phyloP scores from a whole-genome alignment of 345 rosid species.

The Microcos paniculata region DNA sequence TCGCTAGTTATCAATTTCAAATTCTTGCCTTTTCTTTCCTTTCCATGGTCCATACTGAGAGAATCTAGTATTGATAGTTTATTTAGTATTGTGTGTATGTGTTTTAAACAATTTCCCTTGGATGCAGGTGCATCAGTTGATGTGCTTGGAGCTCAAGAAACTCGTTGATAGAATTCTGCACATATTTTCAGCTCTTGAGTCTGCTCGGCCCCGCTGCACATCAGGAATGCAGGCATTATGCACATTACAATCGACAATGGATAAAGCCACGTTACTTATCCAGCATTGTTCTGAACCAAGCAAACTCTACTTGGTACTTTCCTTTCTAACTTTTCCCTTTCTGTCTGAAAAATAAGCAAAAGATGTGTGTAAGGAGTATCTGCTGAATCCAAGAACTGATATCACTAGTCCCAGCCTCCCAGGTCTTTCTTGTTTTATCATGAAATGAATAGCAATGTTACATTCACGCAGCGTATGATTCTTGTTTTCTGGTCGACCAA shows the following conservation, averaged over 20 bases:
- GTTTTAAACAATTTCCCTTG: background rate
- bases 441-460: background rate
- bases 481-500: background rate
- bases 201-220: slow-evolving; percentile 37
- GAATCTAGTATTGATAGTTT: background rate
- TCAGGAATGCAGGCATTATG: slow-evolving; percentile 31
- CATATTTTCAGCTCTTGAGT: slow-evolving; percentile 31
- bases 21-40: background rate
- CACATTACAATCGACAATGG: slow-evolving; percentile 26
- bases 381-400: background rate
- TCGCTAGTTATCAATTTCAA: background rate
- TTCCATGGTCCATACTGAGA: background rate
- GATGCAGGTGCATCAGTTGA: slow-evolving; percentile 40
- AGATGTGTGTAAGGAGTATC: background rate
- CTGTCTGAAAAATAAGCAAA: slow-evolving; percentile 2
- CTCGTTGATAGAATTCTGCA: slow-evolving; percentile 24
- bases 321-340: background rate
- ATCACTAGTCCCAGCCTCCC: background rate
- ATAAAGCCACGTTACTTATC: slow-evolving; percentile 35
- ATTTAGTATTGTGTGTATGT: background rate
- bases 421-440: too few relatives aligned
- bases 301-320: slow-evolving; percentile 43
- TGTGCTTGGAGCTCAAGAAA: slow-evolving; percentile 39
- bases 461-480: background rate
- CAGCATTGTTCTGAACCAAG: slow-evolving; percentile 43